Percentiles rank a stretch among this genome's conserved stretches.
These are phyloP conservation scores for Prunus padus DNA, from an alignment of 306 rosid species.

Conservation along the genomic window DNA sequence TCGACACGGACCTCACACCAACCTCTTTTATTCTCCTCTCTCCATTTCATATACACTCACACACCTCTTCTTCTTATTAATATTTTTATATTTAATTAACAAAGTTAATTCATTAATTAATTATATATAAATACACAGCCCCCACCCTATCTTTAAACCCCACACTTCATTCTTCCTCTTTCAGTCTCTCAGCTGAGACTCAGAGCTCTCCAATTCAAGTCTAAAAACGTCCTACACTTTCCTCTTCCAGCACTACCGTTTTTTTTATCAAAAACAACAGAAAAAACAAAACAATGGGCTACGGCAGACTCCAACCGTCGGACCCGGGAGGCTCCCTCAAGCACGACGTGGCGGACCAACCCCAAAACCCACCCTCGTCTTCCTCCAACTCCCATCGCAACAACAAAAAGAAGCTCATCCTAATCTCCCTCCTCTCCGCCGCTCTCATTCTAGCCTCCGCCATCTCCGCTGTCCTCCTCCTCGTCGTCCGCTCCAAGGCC, in stretches of 20 bases:
- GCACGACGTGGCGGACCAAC: neutral
- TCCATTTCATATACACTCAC: neutral
- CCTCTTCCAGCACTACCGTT: too few species aligned
- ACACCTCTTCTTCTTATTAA: neutral
- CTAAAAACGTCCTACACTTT: neutral
- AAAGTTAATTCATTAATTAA: neutral
- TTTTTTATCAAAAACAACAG: neutral
- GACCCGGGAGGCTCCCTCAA: conserved; percentile 21
- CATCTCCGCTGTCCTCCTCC: conserved; percentile 43
- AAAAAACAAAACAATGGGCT: conserved; percentile 41
- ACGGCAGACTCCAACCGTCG: conserved; percentile 45
- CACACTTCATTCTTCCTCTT: neutral
- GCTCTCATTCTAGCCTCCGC: conserved; percentile 55
- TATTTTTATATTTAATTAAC: neutral
- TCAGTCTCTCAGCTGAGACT: too few species aligned
- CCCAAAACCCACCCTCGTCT: neutral
- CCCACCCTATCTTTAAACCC: conserved; percentile 13
- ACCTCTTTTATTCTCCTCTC: conserved; percentile 31
- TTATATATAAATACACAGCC: conserved; percentile 8
- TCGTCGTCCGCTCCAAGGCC: conserved; percentile 16
- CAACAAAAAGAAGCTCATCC: conserved; percentile 32
- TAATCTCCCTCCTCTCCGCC: conserved; percentile 45
- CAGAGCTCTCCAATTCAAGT: neutral
- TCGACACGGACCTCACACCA: conserved; percentile 62
- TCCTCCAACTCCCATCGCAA: neutral